Evolutionary conservation across 352 stramenopile genomes (phyloP).

Genomic region (Phytophthora pisi): DNA sequence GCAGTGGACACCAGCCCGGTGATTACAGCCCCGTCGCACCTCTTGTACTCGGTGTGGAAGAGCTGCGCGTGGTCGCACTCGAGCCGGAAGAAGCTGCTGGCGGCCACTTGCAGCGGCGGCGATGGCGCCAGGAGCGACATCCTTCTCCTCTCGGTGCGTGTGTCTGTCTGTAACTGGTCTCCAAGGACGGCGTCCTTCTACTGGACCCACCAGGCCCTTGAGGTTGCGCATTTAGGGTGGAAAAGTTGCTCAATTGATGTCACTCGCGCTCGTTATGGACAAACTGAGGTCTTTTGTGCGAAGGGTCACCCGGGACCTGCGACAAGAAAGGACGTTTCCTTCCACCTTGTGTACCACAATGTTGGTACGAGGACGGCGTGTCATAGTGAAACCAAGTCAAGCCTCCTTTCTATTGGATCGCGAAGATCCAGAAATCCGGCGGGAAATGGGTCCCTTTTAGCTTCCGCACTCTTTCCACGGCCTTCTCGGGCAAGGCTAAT

Average conservation of each 20-base stretch:
- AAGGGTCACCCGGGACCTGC: not conserved
- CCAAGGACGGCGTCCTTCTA: not conserved
- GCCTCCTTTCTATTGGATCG: too few species aligned
- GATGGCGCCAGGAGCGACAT: slow-evolving; percentile 3
- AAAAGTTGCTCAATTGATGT: not conserved
- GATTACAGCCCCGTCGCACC: slow-evolving; percentile 27
- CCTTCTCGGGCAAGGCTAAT: too few species aligned
- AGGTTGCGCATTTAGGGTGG: not conserved
- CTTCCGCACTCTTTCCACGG: too few species aligned
- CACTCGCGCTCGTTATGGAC: not conserved
- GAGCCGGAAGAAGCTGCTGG: slow-evolving; percentile 55
- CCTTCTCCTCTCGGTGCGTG: not conserved
- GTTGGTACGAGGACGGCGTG: not conserved
- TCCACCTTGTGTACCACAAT: not conserved
- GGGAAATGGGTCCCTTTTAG: not conserved
- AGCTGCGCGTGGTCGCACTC: slow-evolving; percentile 71
- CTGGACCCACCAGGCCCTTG: not conserved
- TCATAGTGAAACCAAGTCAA: not conserved
- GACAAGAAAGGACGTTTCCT: not conserved
- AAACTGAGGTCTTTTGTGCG: not conserved
- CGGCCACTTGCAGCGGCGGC: slow-evolving; percentile 35
- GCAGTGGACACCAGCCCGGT: not conserved
- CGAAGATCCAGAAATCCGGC: not conserved
- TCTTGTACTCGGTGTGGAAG: slow-evolving; percentile 73
- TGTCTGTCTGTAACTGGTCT: slow-evolving; percentile 10